These are phyloP conservation scores for Sungouiella blattae DNA, from an alignment of 805 yeast species.

Conservation along the genomic window DNA sequence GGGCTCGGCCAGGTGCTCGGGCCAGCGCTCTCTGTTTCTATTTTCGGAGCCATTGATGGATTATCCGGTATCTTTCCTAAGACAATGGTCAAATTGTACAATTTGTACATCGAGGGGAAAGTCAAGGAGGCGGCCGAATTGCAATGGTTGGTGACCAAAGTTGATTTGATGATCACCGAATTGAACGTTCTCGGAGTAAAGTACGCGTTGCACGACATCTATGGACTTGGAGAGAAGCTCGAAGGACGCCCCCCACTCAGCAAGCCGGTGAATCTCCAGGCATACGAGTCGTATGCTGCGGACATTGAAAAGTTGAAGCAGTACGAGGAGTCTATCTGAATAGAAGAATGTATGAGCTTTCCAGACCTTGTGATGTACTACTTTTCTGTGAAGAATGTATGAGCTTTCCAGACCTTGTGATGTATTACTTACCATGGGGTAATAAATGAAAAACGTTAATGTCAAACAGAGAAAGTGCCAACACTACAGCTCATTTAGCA, in stretches of 20 bases:
- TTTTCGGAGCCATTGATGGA: constrained; percentile 51
- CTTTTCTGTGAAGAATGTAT: too few relatives aligned
- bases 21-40: constrained; percentile 47
- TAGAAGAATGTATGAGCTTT: too few relatives aligned
- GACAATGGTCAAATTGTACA: constrained; percentile 39
- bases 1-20: constrained; percentile 52
- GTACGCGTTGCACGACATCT: constrained; percentile 33
- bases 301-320: background rate
- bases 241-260: constrained; percentile 48
- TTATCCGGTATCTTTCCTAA: constrained; percentile 52
- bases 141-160: constrained; percentile 42
- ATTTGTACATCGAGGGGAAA: constrained; percentile 38
- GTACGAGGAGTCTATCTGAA: background rate
- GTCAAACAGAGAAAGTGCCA: too few relatives aligned
- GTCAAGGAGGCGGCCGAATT: constrained; percentile 37
- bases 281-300: background rate
- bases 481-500: too few relatives aligned
- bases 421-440: too few relatives aligned
- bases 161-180: constrained; percentile 42
- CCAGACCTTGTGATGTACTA: too few relatives aligned
- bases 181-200: constrained; percentile 48
- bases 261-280: constrained; percentile 11
- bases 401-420: too few relatives aligned
- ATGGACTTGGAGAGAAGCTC: constrained; percentile 42
- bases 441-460: too few relatives aligned